These are phyloP conservation scores for Lactarius trivialis DNA, from an alignment of 768 basidiomycete genomes.

Conservation along the genomic window DNA sequence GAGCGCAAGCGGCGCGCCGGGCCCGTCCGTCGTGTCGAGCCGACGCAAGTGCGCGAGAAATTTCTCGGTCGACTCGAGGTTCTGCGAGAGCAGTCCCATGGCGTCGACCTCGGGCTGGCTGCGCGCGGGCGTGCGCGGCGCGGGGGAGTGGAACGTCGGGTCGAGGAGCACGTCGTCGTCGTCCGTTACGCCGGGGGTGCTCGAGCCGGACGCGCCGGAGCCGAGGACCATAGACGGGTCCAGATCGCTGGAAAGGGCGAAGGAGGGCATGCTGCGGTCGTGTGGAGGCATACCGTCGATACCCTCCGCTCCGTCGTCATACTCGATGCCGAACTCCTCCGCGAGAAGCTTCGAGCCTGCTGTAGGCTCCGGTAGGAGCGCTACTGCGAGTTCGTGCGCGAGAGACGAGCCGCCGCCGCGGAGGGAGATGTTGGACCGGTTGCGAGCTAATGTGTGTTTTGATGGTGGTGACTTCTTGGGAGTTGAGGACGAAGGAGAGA, in stretches of 20 bases:
- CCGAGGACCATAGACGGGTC: constrained; percentile 22
- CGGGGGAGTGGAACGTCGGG: constrained; percentile 38
- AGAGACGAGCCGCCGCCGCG: constrained; percentile 49
- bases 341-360: constrained; percentile 70
- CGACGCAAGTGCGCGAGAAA: constrained; percentile 68
- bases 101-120: constrained; percentile 47
- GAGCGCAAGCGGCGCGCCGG: constrained; percentile 34
- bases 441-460: constrained; percentile 28
- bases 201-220: background rate
- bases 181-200: constrained; percentile 25
- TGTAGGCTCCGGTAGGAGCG: constrained; percentile 82
- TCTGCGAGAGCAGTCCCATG: constrained; percentile 64
- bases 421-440: constrained; percentile 47
- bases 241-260: constrained; percentile 30
- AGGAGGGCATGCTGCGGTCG: constrained; percentile 28
- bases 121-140: constrained; percentile 27
- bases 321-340: constrained; percentile 87
- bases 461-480: constrained; percentile 30
- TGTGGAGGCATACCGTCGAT: constrained; percentile 43
- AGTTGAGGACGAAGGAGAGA: constrained; percentile 24
- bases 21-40: constrained; percentile 50
- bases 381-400: constrained; percentile 82
- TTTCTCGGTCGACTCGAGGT: constrained; percentile 70
- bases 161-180: constrained; percentile 34
- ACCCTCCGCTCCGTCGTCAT: constrained; percentile 80